Evolutionary conservation across 345 rosid species (phyloP).

Genomic region (Noccaea caerulescens): DNA sequence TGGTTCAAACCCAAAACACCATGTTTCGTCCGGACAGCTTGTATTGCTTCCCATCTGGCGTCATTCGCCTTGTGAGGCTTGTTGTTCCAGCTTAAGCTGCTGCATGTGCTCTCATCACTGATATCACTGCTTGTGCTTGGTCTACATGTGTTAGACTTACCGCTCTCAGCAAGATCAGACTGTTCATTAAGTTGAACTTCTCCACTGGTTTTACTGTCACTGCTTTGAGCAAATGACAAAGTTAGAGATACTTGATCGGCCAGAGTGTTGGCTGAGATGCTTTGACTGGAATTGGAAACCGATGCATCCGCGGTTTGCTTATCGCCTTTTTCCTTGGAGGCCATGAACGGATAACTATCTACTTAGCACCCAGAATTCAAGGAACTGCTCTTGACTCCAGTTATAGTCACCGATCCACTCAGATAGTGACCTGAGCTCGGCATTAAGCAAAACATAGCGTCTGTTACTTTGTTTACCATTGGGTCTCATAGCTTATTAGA

Average conservation of each 20-base stretch:
- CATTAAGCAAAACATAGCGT: constrained; percentile 24
- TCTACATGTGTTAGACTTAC: constrained; percentile 61
- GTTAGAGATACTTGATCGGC: constrained; percentile 53
- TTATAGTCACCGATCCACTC: constrained; percentile 32
- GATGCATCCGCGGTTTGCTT: constrained; percentile 49
- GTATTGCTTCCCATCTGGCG: constrained; percentile 75
- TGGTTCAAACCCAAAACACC: constrained; percentile 70
- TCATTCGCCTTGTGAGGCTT: constrained; percentile 83
- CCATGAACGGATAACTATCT: constrained; percentile 54
- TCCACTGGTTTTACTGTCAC: constrained; percentile 47
- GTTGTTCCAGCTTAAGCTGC: constrained; percentile 64
- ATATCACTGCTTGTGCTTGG: constrained; percentile 78
- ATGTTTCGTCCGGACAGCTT: constrained; percentile 67
- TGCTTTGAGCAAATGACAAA: constrained; percentile 50
- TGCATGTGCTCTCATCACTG: constrained; percentile 73
- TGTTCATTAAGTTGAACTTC: constrained; percentile 52
- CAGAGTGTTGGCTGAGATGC: constrained; percentile 40
- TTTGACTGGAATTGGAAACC: constrained; percentile 24
- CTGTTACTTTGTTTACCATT: neutral
- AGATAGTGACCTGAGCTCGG: constrained; percentile 34
- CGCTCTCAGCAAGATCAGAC: constrained; percentile 51
- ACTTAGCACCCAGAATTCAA: constrained; percentile 39
- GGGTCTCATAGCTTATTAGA: neutral
- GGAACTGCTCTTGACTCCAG: constrained; percentile 26
- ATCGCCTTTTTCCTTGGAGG: constrained; percentile 52